Conservation (phyloP, 805 yeast species). For the Grigorovia humatica region DNA sequence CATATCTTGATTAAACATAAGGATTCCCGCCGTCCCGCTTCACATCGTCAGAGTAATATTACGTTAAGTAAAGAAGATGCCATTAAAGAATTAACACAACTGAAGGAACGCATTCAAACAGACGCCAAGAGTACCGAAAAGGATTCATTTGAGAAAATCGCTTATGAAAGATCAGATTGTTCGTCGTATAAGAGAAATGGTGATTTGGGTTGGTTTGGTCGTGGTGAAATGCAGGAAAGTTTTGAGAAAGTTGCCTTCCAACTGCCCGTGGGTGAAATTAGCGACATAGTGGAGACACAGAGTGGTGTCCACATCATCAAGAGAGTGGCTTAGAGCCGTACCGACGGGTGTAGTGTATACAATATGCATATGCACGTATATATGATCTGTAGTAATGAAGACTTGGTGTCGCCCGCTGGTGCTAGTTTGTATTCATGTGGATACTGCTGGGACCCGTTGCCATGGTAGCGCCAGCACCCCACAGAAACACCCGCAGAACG, state of each 20-base stretch:
- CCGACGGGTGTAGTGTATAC: background rate
- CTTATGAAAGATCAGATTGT: conserved; percentile 80
- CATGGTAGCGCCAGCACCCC: too few species aligned
- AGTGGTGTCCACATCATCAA: conserved; percentile 86
- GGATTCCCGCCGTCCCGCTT: conserved; percentile 79
- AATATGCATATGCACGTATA: background rate
- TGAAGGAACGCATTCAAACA: conserved; percentile 43
- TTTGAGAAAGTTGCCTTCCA: conserved; percentile 84
- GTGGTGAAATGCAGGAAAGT: conserved; percentile 90
- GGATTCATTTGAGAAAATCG: conserved; percentile 49
- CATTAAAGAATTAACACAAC: conserved; percentile 45
- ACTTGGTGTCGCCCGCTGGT: too few species aligned
- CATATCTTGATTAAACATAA: conserved; percentile 78
- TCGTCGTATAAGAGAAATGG: conserved; percentile 80
- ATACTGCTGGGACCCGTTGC: too few species aligned
- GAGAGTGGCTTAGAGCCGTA: conserved; percentile 29
- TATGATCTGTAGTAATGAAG: too few species aligned
- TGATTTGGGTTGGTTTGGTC: conserved; percentile 80
- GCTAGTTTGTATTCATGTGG: too few species aligned
- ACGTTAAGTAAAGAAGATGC: conserved; percentile 82
- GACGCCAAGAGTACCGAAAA: conserved; percentile 4
- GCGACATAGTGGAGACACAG: conserved; percentile 77
- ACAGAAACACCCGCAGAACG: too few species aligned
- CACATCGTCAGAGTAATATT: conserved; percentile 76
- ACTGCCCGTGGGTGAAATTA: conserved; percentile 71